Conservation (phyloP, 495 filamentous ascomycete genomes). For the Podospora bellae-mahoneyi region DNA sequence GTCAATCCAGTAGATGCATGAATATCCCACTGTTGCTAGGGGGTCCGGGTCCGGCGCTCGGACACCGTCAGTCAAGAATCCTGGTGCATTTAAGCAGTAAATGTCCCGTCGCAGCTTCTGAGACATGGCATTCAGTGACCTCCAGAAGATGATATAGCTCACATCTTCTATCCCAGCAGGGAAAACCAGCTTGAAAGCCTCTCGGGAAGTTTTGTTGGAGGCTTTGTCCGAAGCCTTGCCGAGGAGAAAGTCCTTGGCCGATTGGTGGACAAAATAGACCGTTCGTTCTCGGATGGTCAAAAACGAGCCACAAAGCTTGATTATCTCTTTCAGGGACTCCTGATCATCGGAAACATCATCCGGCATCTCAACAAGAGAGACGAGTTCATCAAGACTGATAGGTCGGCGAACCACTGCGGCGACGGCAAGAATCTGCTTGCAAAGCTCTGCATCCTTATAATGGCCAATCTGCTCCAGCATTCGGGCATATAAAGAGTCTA, state of each 20-base stretch:
- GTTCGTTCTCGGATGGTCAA: too few relatives aligned
- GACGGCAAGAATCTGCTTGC: too few relatives aligned
- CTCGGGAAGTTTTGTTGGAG: constrained; percentile 41
- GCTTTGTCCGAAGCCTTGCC: constrained; percentile 29
- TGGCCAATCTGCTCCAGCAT: too few relatives aligned
- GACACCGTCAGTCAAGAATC: constrained; percentile 17
- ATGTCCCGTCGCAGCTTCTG: constrained; percentile 19
- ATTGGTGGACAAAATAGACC: too few relatives aligned
- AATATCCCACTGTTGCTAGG: constrained; percentile 32
- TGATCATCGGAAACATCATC: too few relatives aligned
- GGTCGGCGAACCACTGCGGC: too few relatives aligned
- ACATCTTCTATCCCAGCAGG: neutral
- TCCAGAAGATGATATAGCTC: constrained; percentile 24
- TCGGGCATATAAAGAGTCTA: constrained; percentile 6
- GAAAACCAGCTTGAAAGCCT: neutral
- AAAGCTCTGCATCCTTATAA: too few relatives aligned
- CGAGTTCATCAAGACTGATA: too few relatives aligned
- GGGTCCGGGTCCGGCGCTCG: constrained; percentile 28
- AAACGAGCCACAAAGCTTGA: too few relatives aligned
- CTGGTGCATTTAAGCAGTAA: constrained; percentile 18
- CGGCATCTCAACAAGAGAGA: too few relatives aligned
- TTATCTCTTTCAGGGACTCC: too few relatives aligned
- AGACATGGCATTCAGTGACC: constrained; percentile 29
- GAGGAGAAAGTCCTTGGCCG: constrained; percentile 19
- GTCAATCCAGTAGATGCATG: constrained; percentile 40